These are phyloP conservation scores for Hypoxylon sp. DNA, from an alignment of 2,329 filamentous ascomycete genomes.

Conservation along the genomic window DNA sequence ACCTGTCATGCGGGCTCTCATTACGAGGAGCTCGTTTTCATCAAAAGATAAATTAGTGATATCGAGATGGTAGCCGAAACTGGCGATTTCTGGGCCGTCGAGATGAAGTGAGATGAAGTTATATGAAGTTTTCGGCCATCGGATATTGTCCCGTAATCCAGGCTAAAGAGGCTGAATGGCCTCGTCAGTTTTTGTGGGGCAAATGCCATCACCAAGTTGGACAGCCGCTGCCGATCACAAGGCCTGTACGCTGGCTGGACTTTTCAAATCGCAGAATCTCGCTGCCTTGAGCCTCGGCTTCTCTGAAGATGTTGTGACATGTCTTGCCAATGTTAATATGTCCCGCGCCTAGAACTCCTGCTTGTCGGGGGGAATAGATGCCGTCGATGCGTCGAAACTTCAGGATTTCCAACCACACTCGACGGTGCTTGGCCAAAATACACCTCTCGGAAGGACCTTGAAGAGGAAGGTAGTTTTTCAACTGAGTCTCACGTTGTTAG, in stretches of 20 bases:
- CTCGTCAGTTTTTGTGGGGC: constrained; percentile 45
- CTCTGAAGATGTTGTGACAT: constrained; percentile 19
- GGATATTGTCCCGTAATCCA: constrained; percentile 49
- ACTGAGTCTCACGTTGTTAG: constrained; percentile 16
- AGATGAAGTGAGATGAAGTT: constrained; percentile 54
- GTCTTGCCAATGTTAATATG: constrained; percentile 34
- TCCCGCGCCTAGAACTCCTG: constrained; percentile 37
- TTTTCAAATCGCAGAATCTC: constrained; percentile 24
- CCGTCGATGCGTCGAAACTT: constrained; percentile 29
- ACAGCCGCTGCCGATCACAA: constrained; percentile 32
- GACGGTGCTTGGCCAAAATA: constrained; percentile 24
- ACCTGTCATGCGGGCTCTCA: constrained; percentile 32
- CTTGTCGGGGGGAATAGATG: constrained; percentile 21
- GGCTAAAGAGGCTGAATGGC: constrained; percentile 53
- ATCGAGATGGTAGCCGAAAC: constrained; percentile 30
- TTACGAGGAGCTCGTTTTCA: constrained; percentile 37
- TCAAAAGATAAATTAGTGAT: constrained; percentile 43
- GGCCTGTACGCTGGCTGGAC: constrained; percentile 1
- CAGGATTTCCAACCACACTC: constrained; percentile 28
- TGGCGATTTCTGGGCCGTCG: constrained; percentile 39
- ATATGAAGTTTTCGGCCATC: constrained; percentile 48
- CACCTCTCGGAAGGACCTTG: constrained; percentile 41
- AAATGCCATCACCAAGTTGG: constrained; percentile 28
- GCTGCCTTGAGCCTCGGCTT: constrained; percentile 11
- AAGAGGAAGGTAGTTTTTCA: constrained; percentile 48